Evolutionary conservation across 805 yeast genomes (phyloP).

Genomic region (Kodamaea laetipori): DNA sequence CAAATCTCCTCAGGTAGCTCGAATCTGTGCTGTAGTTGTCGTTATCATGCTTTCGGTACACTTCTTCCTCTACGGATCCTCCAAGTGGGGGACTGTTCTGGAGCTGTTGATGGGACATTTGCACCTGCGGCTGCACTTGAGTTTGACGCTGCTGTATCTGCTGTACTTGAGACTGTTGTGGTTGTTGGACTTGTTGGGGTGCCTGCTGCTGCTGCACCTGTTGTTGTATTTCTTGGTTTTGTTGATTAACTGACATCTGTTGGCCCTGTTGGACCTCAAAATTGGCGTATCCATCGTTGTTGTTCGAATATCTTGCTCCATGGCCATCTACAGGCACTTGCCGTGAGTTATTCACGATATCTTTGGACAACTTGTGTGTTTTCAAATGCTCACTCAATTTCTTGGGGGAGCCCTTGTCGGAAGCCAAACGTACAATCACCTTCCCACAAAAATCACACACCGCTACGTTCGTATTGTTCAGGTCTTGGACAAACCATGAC

Average conservation of each 20-base stretch:
- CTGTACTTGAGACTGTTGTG: too few species aligned
- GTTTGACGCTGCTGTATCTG: slow-evolving; percentile 14
- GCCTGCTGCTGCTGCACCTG: neutral
- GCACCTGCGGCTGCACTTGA: slow-evolving; percentile 11
- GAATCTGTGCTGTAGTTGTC: neutral
- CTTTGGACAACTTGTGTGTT: slow-evolving; percentile 51
- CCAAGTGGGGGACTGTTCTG: too few species aligned
- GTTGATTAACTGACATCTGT: too few species aligned
- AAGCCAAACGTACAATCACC: slow-evolving; percentile 46
- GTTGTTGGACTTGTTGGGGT: slow-evolving; percentile 1
- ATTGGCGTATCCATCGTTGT: slow-evolving; percentile 23
- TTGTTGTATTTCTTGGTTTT: too few species aligned
- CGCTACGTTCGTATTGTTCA: slow-evolving; percentile 49
- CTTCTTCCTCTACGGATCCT: too few species aligned
- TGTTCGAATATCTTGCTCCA: slow-evolving; percentile 36
- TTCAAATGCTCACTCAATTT: slow-evolving; percentile 57
- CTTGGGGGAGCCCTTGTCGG: slow-evolving; percentile 62
- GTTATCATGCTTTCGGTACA: too few species aligned
- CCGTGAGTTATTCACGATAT: slow-evolving; percentile 43
- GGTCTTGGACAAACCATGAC: slow-evolving; percentile 61
- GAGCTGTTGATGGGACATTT: too few species aligned
- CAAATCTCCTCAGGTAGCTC: slow-evolving; percentile 12
- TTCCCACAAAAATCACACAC: slow-evolving; percentile 58
- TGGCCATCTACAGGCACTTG: slow-evolving; percentile 40
- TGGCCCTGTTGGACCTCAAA: too few species aligned